A percentile compares a stretch with the other conserved stretches of the same genome.
Conservation (phyloP, 2,329 filamentous ascomycete species). For the Penicillium thymicola region DNA sequence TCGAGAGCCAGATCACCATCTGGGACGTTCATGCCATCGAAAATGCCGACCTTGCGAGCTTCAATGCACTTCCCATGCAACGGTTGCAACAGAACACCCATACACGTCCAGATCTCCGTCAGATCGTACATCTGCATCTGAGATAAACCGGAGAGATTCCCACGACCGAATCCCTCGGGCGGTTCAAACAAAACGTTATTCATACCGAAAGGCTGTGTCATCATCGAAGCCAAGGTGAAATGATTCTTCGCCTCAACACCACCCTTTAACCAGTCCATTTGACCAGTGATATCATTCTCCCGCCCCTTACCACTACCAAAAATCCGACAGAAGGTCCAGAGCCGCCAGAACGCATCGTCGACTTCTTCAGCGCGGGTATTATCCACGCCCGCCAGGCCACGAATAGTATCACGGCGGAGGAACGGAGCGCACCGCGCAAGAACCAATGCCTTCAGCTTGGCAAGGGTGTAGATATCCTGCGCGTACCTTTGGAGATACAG, state of each 20-base stretch:
- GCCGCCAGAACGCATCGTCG: conserved; percentile 62
- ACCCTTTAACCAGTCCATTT: conserved; percentile 62
- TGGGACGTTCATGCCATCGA: conserved; percentile 52
- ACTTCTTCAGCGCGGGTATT: conserved; percentile 50
- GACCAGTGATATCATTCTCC: conserved; percentile 57
- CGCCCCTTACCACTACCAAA: conserved; percentile 59
- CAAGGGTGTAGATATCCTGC: conserved; percentile 53
- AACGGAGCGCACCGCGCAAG: conserved; percentile 55
- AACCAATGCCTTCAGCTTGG: conserved; percentile 55
- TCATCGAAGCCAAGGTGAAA: conserved; percentile 41
- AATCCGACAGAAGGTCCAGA: conserved; percentile 64
- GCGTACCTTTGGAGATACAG: conserved; percentile 53
- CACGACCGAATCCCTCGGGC: conserved; percentile 56
- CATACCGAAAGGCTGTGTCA: conserved; percentile 50
- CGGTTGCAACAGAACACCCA: conserved; percentile 54
- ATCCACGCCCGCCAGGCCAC: conserved; percentile 50
- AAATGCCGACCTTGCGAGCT: conserved; percentile 56
- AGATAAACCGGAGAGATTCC: conserved; percentile 54
- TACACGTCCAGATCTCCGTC: conserved; percentile 62
- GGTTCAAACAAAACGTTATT: conserved; percentile 55
- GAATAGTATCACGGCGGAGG: conserved; percentile 55
- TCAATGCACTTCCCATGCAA: conserved; percentile 54
- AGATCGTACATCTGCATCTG: conserved; percentile 61
- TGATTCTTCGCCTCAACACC: conserved; percentile 50
- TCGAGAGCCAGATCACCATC: conserved; percentile 42